phyloP scores from a whole-genome alignment of 768 basidiomycete species.

The Trametes maxima region DNA sequence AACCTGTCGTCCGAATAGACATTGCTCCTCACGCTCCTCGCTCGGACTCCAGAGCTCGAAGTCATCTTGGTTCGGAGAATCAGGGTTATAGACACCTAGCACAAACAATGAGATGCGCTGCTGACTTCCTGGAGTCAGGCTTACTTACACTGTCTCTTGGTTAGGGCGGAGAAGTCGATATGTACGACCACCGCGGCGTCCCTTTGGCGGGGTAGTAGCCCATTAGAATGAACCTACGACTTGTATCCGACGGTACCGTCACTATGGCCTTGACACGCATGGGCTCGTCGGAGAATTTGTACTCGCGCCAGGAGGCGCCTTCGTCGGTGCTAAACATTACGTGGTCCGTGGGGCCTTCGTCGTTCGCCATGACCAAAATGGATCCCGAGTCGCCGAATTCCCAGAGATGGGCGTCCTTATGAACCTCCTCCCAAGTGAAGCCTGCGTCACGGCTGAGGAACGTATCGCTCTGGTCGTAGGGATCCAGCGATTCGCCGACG shows the following conservation, averaged over 20 bases:
- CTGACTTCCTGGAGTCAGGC: neutral
- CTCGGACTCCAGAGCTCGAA: constrained; percentile 98
- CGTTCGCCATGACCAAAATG: constrained; percentile 90
- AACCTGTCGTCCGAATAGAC: constrained; percentile 92
- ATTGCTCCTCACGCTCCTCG: constrained; percentile 82
- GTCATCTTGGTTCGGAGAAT: constrained; percentile 84
- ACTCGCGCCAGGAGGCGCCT: constrained; percentile 86
- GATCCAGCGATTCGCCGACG: constrained; percentile 80
- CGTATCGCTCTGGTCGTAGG: constrained; percentile 88
- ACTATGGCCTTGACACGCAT: constrained; percentile 77
- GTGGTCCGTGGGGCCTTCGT: constrained; percentile 90
- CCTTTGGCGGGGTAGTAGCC: constrained; percentile 55
- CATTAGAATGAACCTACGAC: constrained; percentile 86
- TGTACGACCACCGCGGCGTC: constrained; percentile 70
- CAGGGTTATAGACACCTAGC: constrained; percentile 65
- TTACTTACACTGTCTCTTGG: constrained; percentile 69
- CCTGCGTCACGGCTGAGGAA: constrained; percentile 97
- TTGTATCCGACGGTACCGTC: constrained; percentile 89
- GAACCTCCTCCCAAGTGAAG: constrained; percentile 98
- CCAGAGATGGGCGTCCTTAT: constrained; percentile 98
- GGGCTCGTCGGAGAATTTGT: constrained; percentile 75
- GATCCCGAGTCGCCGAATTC: constrained; percentile 98
- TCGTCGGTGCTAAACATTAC: constrained; percentile 90
- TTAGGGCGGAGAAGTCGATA: constrained; percentile 85
- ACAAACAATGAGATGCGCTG: constrained; percentile 13